Base-by-base conservation (phyloP, 805 yeast genomes). In the Wickerhamomyces strasburgensis region DNA sequence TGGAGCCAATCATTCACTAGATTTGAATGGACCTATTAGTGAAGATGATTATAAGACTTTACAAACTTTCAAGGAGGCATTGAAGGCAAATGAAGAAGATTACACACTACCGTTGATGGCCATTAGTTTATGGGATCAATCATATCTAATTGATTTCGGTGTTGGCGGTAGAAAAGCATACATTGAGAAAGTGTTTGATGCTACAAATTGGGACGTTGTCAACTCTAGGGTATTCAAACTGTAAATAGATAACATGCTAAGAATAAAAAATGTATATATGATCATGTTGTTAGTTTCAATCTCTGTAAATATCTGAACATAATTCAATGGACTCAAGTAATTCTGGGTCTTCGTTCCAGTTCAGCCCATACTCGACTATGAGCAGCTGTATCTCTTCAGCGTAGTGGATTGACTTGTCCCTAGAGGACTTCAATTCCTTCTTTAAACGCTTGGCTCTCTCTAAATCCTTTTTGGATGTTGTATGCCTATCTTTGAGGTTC, bases 121-220 rank as follows among this genome's bases (percentile, higher is more conserved):
- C 34, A 70, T 88, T 46, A 86, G 80, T 60, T 71, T 84, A 48
- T 89, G 97, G 96, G 95, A 90, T 58, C 75, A 79, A 46, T 86
- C 96, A n/a, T 93, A 81, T 59, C 52, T 87, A 31, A 65, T 73
- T 19, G 98, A 93, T 61, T 90, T 81, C 61, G 96, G 97, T 32
- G 71, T 85, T 35, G 56, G 51, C 16, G 94, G 93, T 17, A 83
- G 81, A 64, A 67, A 73, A 30, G 67, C 72, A 36, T 93, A 84
- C 61, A 70, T 93, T 47, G 74, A 74, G 43, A 80, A 80, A 44
- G 79, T 80, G 54, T 80, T 95, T 78, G 73, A 78, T 35, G 70
- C 86, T 47, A 72, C 89, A 42, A 80, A 90, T 63, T 93, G 98
- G 98, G 71, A 76, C 34, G 79, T 80, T 28, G 71, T 83, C 21